Base-by-base conservation (phyloP, 371 early-diverging fungal genomes). In the Mortierella sp. region DNA sequence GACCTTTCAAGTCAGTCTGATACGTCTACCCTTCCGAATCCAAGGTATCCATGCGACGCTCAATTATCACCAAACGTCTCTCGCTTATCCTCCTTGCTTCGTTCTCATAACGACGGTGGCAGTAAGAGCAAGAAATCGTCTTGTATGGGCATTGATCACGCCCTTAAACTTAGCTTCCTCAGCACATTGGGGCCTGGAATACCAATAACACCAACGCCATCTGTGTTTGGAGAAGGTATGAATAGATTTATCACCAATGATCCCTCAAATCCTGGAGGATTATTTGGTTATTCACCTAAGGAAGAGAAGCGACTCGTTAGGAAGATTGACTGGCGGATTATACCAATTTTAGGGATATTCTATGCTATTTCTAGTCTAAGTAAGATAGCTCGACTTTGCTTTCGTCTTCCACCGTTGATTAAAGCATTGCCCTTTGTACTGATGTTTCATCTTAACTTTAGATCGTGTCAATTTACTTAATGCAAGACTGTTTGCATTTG, bases 261-360 rank as follows among this genome's bases (percentile, higher is more conserved):
- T 38, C 67, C 78, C 3, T 45, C 67, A 1, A 63, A 74, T 28
- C 65, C 76, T 8, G 70, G 80, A 16, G 70, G 71, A 11, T 47
- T 76, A 36, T 78, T 78, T 68, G 73, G 69, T 21, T 76, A 84
- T 45, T 50, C 72, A 0, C 69, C 45, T 22, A 72, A 70, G 58
- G 76, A 84, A 38, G 84, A 84, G 55, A 70, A 76, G 58, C 65
- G 68, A 21, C 65, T 79, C 9, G 79, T 84, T 60, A 63, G 73
- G 28, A 79, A 73, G 64, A 79, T 84, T 53, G 84, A 84, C 41
- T 76, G 80, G 79, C 55, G 76, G 33, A 43, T 79, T 16, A 62
- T 84, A 4, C 80, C 84, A 4, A 78, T 79, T 22, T 28, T 84
- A 16, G 76, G 84, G 28, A 61, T 75, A 45, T 69, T 79, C 58